phyloP scores from a whole-genome alignment of 2,329 filamentous ascomycete species.

The Phialophora verrucosa region DNA sequence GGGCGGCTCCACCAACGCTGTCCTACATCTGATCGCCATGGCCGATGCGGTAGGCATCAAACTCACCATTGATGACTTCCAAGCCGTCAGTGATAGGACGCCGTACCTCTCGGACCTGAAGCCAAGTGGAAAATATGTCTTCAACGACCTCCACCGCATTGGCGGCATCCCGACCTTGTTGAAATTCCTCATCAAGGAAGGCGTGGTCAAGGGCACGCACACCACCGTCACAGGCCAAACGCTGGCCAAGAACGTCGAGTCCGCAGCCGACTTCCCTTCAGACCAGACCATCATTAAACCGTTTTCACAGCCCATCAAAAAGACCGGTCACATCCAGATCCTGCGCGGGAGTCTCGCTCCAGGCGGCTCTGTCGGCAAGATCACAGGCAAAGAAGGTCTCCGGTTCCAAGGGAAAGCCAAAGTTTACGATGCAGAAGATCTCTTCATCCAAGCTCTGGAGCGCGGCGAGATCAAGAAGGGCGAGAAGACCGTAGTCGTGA shows the following conservation, averaged over 20 bases:
- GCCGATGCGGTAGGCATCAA: conserved; percentile 81
- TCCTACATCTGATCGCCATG: conserved; percentile 83
- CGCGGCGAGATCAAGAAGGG: conserved; percentile 72
- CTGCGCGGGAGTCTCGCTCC: conserved; percentile 72
- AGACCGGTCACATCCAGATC: conserved; percentile 75
- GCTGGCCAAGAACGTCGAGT: conserved; percentile 63
- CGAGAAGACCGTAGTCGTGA: conserved; percentile 77
- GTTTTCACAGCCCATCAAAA: conserved; percentile 71
- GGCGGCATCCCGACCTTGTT: conserved; percentile 64
- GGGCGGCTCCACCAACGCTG: conserved; percentile 83
- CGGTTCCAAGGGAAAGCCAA: conserved; percentile 71
- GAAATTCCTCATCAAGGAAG: conserved; percentile 64
- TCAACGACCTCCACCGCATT: conserved; percentile 63
- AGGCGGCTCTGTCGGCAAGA: conserved; percentile 74
- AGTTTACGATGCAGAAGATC: conserved; percentile 72
- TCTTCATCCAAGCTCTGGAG: conserved; percentile 71
- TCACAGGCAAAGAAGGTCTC: conserved; percentile 76
- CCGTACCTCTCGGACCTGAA: conserved; percentile 84
- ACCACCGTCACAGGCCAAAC: conserved; percentile 67
- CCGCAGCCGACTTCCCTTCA: conserved; percentile 66
- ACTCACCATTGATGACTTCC: conserved; percentile 85
- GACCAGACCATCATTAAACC: conserved; percentile 73
- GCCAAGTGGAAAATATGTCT: conserved; percentile 71
- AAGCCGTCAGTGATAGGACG: conserved; percentile 76
- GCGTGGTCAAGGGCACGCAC: conserved; percentile 63